Evolutionary conservation across 2,329 filamentous ascomycete genomes (phyloP).

Genomic region (Shiraia sp.): DNA sequence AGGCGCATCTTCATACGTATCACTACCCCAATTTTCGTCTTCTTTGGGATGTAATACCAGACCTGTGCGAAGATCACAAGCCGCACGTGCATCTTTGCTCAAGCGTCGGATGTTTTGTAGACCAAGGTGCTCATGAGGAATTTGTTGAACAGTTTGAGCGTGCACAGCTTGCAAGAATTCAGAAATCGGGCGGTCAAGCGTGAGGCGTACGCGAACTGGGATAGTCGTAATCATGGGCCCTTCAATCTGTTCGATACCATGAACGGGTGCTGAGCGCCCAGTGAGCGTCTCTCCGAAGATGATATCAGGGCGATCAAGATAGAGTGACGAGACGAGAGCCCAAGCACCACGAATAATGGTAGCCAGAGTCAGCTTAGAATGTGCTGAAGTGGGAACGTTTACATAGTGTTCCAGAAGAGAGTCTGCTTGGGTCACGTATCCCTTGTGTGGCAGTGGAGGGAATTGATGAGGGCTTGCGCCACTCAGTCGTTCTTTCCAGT

Average conservation of each 20-base stretch:
- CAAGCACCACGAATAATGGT: conserved; percentile 63
- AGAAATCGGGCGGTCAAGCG: conserved; percentile 47
- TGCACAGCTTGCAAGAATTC: conserved; percentile 63
- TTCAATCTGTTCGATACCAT: conserved; percentile 58
- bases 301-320: conserved; percentile 57
- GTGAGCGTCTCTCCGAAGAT: conserved; percentile 65
- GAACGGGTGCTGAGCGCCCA: conserved; percentile 54
- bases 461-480: conserved; percentile 55
- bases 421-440: conserved; percentile 55
- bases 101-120: conserved; percentile 61
- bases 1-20: conserved; percentile 36
- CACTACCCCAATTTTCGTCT: conserved; percentile 23
- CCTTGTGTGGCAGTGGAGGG: conserved; percentile 51
- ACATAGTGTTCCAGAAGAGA: conserved; percentile 57
- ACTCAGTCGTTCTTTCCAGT: conserved; percentile 53
- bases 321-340: conserved; percentile 61
- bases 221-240: conserved; percentile 66
- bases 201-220: conserved; percentile 57
- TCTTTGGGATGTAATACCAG: conserved; percentile 45
- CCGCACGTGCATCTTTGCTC: conserved; percentile 38
- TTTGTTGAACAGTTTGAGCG: conserved; percentile 59
- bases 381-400: conserved; percentile 33
- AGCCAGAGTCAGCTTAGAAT: conserved; percentile 51
- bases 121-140: conserved; percentile 67
- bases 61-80: conserved; percentile 42